These are phyloP conservation scores for Rhodotorula sp. DNA, from an alignment of 1,284 basidiomycete genomes.

Conservation along the genomic window DNA sequence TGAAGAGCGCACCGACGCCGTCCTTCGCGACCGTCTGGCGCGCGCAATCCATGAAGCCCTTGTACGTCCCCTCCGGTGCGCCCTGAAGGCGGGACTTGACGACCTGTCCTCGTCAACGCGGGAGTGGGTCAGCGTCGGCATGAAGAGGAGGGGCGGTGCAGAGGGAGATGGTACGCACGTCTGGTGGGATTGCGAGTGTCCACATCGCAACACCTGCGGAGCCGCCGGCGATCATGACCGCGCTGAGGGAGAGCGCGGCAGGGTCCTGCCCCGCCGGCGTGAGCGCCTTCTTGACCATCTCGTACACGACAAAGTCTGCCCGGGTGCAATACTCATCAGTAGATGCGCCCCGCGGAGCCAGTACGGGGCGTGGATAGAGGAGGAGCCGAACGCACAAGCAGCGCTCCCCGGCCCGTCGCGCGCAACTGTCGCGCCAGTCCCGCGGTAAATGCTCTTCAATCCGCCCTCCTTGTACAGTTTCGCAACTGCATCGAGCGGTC, in stretches of 20 bases:
- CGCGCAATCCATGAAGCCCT: conserved; percentile 89
- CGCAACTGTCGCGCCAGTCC: conserved; percentile 85
- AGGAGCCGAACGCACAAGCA: conserved; percentile 59
- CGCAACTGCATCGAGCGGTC: conserved; percentile 85
- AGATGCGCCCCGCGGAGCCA: no score
- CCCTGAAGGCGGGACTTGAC: conserved; percentile 96
- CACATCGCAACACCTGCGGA: conserved; percentile 98
- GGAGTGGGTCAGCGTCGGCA: neutral
- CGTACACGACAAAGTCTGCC: conserved; percentile 82
- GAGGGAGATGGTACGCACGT: conserved; percentile 61
- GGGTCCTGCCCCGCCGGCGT: conserved; percentile 74
- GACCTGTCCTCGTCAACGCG: conserved; percentile 59
- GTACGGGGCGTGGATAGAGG: neutral
- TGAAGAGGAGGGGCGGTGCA: no score
- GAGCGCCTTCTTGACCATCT: conserved; percentile 83
- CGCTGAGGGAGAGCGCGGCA: conserved; percentile 79
- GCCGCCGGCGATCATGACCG: conserved; percentile 89
- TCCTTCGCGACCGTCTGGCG: conserved; percentile 89
- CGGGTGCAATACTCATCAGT: neutral
- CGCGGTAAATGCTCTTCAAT: conserved; percentile 86
- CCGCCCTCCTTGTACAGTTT: conserved; percentile 96
- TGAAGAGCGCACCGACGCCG: conserved; percentile 88
- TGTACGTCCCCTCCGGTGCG: conserved; percentile 94
- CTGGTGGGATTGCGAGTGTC: conserved; percentile 90
- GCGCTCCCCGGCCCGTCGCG: conserved; percentile 96